Base-by-base conservation (phyloP, 1,139 yeast genomes). In the Trichomonascaceae sp. region DNA sequence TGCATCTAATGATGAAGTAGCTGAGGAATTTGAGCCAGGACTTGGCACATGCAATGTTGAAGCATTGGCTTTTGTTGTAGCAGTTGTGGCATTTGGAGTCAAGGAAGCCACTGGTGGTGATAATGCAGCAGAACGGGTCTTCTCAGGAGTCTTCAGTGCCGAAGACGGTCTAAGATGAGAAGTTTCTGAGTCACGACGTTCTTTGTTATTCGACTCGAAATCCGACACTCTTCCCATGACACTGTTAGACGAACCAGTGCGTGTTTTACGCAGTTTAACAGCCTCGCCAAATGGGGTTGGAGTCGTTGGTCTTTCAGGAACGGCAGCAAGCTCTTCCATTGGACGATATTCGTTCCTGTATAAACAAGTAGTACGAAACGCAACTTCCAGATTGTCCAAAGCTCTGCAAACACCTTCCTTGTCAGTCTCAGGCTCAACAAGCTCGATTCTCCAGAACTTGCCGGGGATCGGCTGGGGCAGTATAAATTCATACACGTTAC, bases 401-500 rank as follows among this genome's bases (percentile, higher is more conserved):
- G 53, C 58, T 13, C 27, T 27, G 32, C 52, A 50, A 12, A 50
- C 48, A 13, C 49, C 48, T 15, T 50, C 52, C 22, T 50, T 45
- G 12, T 46, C 56, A 7, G 47, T 48, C 13, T 53, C 59, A 44
- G 53, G 43, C 22, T 45, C 50, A 10, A 45, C 39, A 22, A 85
- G 65, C 38, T 75, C 75, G 1, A 85, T 77, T 56, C 82, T 77
- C 91, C 91, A 85, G 66, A 82, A 85, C 60, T 90, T 71, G 56
- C 83, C 85, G 0, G 91, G 91, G 59, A 84, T 84, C 9, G 81
- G 81, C 59, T 85, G 74, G 1, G 90, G 87, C 36, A 86, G 64
- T 1, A 85, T 74, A 61, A 83, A 84, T 57, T 82, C 83, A 58
- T 77, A 76, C 49, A 66, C 63, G 36, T 73, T 74, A 1, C 82